Evolutionary conservation across 2,329 filamentous ascomycete species (phyloP), one percentile per base, ranked within the genome.

Genomic region (Rhexocercosporidium sp.): DNA sequence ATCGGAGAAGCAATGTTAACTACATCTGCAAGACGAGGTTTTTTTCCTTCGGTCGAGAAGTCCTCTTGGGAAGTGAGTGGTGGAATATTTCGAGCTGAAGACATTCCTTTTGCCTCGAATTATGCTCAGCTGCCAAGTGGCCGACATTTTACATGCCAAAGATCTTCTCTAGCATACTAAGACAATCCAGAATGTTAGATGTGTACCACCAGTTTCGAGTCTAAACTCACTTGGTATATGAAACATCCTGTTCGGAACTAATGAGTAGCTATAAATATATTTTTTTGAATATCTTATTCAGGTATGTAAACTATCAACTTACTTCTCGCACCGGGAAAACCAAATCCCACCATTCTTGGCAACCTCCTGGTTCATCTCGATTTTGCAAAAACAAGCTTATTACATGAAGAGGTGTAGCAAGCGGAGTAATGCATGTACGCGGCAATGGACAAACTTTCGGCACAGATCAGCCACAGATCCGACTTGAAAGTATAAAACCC

Each of bases 381-480:
- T 22, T 16, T 14, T 37, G 16, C n/a, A 20, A 39, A 20, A 31
- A n/a, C 5, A 41, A 25, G 34, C 12, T 22, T 57, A 12, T 9
- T 16, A 20, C 6, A 18, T 57, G 11, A 14, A 57, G 1, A 12
- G 31, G 14, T 18, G 34, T 39, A 57, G 22, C 34, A 57, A 56
- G 22, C 16, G n/a, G 31, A 37, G 12, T 12, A 41, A 18, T 41
- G n/a, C n/a, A n/a, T 25, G 1, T 5, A 39, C n/a, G 7, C 20
- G n/a, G 31, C 31, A 25, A 39, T 12, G 22, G 31, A 41, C 54
- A 57, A 37, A 39, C 31, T 57, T 57, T 57, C 31, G 54, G 54
- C 54, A 57, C 34, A 41, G 49, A 51, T 22, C 31, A 39, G 34
- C 34, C 20, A 37, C n/a, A 25, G 54, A 57, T 39, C 54, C 54